Conservation (phyloP, 129 eudicot genomes). For the Escallonia rubra region DNA sequence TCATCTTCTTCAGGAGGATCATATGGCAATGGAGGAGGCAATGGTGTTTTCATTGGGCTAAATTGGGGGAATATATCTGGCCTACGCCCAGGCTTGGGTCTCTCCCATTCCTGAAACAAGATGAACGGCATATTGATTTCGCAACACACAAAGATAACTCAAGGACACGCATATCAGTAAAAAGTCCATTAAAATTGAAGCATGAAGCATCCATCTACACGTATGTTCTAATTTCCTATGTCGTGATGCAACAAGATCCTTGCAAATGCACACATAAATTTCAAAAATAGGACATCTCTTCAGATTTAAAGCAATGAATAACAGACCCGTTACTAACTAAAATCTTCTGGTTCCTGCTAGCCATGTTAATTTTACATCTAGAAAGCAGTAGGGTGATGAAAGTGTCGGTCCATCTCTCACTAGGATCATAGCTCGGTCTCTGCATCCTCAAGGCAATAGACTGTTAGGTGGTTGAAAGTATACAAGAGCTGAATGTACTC, state of each 20-base stretch:
- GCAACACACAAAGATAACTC: neutral
- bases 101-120: conserved; percentile 50
- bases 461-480: too few relatives aligned
- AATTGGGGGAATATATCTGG: conserved; percentile 61
- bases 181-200: neutral
- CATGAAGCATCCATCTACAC: neutral
- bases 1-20: conserved; percentile 50
- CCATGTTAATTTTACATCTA: too few relatives aligned
- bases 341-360: too few relatives aligned
- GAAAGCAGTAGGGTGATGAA: too few relatives aligned
- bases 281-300: too few relatives aligned
- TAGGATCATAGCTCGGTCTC: too few relatives aligned
- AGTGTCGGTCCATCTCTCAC: too few relatives aligned
- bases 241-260: neutral
- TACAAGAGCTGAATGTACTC: too few relatives aligned
- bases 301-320: too few relatives aligned
- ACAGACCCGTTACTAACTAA: too few relatives aligned
- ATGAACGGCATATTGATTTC: neutral
- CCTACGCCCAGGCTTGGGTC: conserved; percentile 51
- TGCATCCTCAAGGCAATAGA: too few relatives aligned
- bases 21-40: conserved; percentile 58
- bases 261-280: too few relatives aligned
- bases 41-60: conserved; percentile 68
- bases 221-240: neutral
- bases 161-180: neutral